phyloP scores from a whole-genome alignment of 345 rosid genomes.

The Aurinia saxatilis region DNA sequence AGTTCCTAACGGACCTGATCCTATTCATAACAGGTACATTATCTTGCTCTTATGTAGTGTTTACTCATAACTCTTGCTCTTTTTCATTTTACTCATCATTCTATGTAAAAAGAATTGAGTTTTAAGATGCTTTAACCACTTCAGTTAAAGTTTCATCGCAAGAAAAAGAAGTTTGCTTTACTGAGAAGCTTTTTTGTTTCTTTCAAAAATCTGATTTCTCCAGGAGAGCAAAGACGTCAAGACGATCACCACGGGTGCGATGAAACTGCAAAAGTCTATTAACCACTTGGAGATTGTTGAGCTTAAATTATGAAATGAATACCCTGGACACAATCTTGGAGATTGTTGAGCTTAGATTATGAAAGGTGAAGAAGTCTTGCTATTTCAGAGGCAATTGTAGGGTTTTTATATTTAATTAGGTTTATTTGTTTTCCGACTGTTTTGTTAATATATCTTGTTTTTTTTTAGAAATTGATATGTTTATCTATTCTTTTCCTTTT shows the following conservation, averaged over 20 bases:
- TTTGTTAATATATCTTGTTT: background rate
- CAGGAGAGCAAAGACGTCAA: conserved; percentile 45
- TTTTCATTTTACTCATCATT: background rate
- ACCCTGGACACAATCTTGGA: background rate
- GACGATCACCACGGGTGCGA: conserved; percentile 58
- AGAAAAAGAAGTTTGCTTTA: background rate
- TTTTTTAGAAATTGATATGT: background rate
- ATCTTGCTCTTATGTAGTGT: background rate
- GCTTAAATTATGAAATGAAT: background rate
- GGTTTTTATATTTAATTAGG: background rate
- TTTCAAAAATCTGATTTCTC: no score
- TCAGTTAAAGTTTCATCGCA: conserved; percentile 4
- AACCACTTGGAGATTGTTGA: background rate
- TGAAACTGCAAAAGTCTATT: background rate
- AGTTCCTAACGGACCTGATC: no score
- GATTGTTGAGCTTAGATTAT: background rate
- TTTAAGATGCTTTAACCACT: conserved; percentile 40
- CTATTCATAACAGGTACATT: conserved; percentile 84
- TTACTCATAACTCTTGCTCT: background rate
- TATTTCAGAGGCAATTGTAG: background rate
- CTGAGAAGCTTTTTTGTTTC: background rate
- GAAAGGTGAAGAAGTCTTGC: background rate
- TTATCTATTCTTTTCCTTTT: background rate
- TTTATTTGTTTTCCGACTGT: background rate
- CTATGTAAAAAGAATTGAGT: conserved; percentile 6